Base-by-base conservation (phyloP, 2,329 filamentous ascomycete genomes). In the Fusarium pseudocircinatum region DNA sequence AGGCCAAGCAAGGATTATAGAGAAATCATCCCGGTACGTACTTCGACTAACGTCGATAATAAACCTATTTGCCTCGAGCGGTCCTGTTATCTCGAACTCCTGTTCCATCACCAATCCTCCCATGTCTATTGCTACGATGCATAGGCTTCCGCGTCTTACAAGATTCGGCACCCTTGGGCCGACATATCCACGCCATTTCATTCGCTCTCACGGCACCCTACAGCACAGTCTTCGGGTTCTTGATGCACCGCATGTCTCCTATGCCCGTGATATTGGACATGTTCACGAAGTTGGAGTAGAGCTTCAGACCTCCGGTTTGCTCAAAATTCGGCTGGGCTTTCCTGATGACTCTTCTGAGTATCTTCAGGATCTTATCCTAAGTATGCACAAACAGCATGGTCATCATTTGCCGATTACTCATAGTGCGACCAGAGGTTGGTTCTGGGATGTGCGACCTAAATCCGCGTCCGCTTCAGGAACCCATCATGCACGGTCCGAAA, bases 381-480 rank as follows among this genome's bases (percentile, higher is more conserved):
- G 75, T 24, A 80, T 85, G 2, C 77, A 85, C 62, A 47, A 70
- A 9, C 18, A 79, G 15, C 78, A 82, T 30, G 76, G 77, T 0
- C 84, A 85, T 53, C 73, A 73, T 4, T 77, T 85, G 1, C 84
- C 84, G 7, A 83, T 84, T 24, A 67, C 79, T 0, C 83, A 85
- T 67, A 85, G 83, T 64, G 82, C 83, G 2, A 79, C 75, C 0
- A 78, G 79, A 8, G 83, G 83, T 8, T 85, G 83, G 83, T 85
- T 85, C 68, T 85, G 84, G 83, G 83, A 85, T 49, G 78, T 85
- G 6, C 80, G 80, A 3, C 84, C 82, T 6, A 62, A 15, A 62
- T 49, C 18, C 76, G 34, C 30, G 80, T 79, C 53, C 16, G 80
- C 83, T 47, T 76, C 78, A 42, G 73, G 62, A 22, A 70, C 74